Evolutionary conservation across 2,329 filamentous ascomycete genomes (phyloP).

Genomic region (Penicillium concentricum): DNA sequence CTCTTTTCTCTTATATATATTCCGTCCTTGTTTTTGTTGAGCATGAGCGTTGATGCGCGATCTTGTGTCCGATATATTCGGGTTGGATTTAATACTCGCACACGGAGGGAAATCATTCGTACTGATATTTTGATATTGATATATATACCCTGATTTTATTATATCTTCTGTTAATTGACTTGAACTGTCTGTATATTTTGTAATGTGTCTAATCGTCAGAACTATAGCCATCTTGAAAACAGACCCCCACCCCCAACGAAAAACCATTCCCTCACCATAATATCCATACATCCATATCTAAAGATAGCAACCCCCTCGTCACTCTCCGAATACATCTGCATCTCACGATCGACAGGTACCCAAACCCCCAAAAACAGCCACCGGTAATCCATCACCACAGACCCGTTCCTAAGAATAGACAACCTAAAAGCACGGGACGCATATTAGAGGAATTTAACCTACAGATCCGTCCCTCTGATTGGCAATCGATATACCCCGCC

Average conservation of each 20-base stretch:
- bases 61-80: neutral
- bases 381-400: too few relatives aligned
- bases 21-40: constrained; percentile 6
- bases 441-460: constrained; percentile 4
- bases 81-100: neutral
- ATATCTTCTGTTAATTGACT: constrained; percentile 8
- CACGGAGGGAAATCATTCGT: constrained; percentile 5
- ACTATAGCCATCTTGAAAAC: neutral
- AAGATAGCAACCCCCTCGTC: constrained; percentile 5
- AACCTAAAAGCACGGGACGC: neutral
- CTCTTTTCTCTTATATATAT: neutral
- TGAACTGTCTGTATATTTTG: neutral
- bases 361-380: neutral
- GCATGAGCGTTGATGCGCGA: constrained; percentile 18
- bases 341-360: constrained; percentile 10
- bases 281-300: neutral
- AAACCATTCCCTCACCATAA: neutral
- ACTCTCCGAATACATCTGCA: neutral
- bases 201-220: neutral
- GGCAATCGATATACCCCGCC: neutral
- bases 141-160: constrained; percentile 19
- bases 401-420: constrained; percentile 8
- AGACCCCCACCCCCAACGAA: too few relatives aligned
- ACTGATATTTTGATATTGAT: constrained; percentile 7
- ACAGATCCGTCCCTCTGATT: constrained; percentile 3